Percentiles rank a stretch among this genome's conserved stretches.
These are phyloP conservation scores for Jacaranda copaia DNA, from an alignment of 257 asterid species.

Conservation along the genomic window DNA sequence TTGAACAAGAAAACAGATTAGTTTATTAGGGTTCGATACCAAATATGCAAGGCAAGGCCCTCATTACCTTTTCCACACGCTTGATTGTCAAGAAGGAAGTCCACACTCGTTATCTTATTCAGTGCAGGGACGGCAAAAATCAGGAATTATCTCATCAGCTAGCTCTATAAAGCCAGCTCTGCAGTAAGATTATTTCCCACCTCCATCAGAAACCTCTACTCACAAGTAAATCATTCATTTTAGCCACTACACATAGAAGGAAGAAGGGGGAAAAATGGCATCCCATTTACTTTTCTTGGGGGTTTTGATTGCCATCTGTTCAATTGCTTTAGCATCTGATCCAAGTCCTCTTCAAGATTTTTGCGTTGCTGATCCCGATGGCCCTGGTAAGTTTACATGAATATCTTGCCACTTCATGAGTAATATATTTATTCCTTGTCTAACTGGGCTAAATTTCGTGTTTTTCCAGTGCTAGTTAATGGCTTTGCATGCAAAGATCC, in stretches of 20 bases:
- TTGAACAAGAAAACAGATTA: too few species aligned
- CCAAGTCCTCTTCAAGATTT: conserved; percentile 61
- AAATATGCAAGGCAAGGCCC: not conserved
- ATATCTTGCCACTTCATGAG: too few species aligned
- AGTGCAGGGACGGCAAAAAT: not conserved
- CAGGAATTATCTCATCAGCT: not conserved
- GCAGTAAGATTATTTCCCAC: not conserved
- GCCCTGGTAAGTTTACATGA: conserved; percentile 39
- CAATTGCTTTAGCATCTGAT: conserved; percentile 48
- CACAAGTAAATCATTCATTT: not conserved
- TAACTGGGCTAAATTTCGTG: not conserved
- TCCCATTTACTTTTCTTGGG: conserved; percentile 33
- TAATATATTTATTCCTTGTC: too few species aligned
- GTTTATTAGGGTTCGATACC: too few species aligned
- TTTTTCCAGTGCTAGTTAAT: too few species aligned
- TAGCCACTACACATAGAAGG: not conserved
- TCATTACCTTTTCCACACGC: conserved; percentile 24
- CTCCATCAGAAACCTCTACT: not conserved
- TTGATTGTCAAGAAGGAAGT: too few species aligned
- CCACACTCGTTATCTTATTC: too few species aligned
- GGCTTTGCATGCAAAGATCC: too few species aligned
- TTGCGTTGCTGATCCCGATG: conserved; percentile 47
- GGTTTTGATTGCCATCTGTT: conserved; percentile 29
- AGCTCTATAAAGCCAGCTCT: not conserved
- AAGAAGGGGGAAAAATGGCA: conserved; percentile 32